Evolutionary conservation across 768 basidiomycete genomes (phyloP).

Genomic region (Russula lepida): DNA sequence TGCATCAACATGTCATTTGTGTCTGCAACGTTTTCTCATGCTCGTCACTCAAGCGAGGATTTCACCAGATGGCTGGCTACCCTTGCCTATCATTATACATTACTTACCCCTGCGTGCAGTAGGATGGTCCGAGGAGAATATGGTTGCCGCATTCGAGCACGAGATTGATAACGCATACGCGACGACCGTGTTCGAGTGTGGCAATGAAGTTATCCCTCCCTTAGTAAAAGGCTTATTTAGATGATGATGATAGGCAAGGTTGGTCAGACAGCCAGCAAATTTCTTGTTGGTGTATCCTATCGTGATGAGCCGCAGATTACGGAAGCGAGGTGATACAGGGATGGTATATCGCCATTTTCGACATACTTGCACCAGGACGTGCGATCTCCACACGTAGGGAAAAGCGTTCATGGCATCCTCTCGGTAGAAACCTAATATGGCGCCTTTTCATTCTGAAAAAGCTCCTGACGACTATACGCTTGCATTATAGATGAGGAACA

Average conservation of each 20-base stretch:
- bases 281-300: background rate
- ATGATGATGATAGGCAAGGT: background rate
- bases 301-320: background rate
- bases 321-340: background rate
- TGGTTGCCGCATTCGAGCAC: background rate
- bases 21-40: background rate
- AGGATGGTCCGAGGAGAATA: background rate
- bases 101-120: background rate
- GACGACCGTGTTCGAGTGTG: background rate
- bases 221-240: too few species aligned
- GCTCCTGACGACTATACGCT: background rate
- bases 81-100: background rate
- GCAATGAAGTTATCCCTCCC: background rate
- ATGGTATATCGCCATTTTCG: background rate
- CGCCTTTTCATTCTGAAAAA: too few species aligned
- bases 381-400: background rate
- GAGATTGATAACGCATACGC: background rate
- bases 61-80: background rate
- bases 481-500: background rate
- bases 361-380: background rate
- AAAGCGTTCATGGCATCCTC: background rate
- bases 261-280: background rate
- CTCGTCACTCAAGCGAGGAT: background rate
- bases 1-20: background rate
- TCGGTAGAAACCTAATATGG: background rate